phyloP scores from a whole-genome alignment of 441 rosid species.

The Omphalea diandra region DNA sequence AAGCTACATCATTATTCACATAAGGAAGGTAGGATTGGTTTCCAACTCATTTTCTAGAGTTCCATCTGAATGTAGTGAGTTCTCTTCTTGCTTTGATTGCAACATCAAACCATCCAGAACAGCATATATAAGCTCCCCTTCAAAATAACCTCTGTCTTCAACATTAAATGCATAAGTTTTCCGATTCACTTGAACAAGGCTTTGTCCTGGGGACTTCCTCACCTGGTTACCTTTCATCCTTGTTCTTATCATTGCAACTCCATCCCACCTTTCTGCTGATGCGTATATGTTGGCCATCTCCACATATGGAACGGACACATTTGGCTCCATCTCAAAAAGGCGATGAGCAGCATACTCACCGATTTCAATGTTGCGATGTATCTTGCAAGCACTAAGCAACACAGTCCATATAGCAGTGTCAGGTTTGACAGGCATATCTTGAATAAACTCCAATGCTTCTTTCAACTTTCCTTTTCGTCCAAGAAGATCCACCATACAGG shows the following conservation, averaged over 20 bases:
- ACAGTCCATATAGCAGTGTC: too few relatives aligned
- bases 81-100: slow-evolving; percentile 36
- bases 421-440: slow-evolving; percentile 46
- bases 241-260: slow-evolving; percentile 45
- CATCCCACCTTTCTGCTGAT: slow-evolving; percentile 54
- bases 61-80: not conserved
- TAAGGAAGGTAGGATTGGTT: not conserved
- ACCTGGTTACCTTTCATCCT: slow-evolving; percentile 51
- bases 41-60: not conserved
- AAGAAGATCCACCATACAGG: too few relatives aligned
- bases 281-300: slow-evolving; percentile 69
- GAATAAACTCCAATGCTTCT: slow-evolving; percentile 48
- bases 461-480: slow-evolving; percentile 52
- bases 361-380: slow-evolving; percentile 39
- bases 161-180: slow-evolving; percentile 47
- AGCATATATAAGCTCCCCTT: slow-evolving; percentile 30
- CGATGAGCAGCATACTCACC: slow-evolving; percentile 42
- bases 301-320: slow-evolving; percentile 47
- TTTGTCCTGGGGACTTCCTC: slow-evolving; percentile 59
- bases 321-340: slow-evolving; percentile 46
- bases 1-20: slow-evolving; percentile 22
- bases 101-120: slow-evolving; percentile 40
- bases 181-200: slow-evolving; percentile 45
- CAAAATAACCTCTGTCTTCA: slow-evolving; percentile 47
- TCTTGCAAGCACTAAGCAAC: slow-evolving; percentile 57